These are phyloP conservation scores for Byssochlamys sp. DNA, from an alignment of 2,329 filamentous ascomycete species.

Conservation along the genomic window DNA sequence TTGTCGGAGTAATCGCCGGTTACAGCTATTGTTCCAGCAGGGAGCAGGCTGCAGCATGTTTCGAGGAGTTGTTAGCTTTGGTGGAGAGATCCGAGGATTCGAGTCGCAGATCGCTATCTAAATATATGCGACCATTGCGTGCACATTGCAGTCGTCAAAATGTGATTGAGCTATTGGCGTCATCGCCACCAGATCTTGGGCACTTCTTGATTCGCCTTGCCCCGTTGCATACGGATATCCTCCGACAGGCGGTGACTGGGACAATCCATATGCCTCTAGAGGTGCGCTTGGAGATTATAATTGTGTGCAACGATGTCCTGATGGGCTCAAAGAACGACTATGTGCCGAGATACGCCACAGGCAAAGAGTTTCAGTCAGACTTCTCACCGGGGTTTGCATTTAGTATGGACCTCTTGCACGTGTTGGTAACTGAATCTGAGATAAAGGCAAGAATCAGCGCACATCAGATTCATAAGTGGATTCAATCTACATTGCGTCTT, in stretches of 20 bases:
- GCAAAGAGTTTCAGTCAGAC: not conserved
- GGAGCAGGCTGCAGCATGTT: not conserved
- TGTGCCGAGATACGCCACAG: not conserved
- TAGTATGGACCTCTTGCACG: not conserved
- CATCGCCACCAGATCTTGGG: not conserved
- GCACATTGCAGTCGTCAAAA: not conserved
- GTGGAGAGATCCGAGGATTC: not conserved
- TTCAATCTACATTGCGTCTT: not conserved
- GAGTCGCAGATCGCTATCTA: not conserved
- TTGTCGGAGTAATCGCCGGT: not conserved
- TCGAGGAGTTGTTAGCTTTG: not conserved
- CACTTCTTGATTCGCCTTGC: not conserved
- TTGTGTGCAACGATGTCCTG: not conserved
- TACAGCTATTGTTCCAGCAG: not conserved
- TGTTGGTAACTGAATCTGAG: not conserved
- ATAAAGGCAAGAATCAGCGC: not conserved
- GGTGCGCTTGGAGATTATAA: not conserved
- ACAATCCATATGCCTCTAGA: not conserved
- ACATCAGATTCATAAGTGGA: not conserved
- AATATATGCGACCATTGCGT: not conserved
- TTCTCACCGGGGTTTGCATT: not conserved
- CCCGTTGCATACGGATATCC: not conserved
- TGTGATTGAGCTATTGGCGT: not conserved
- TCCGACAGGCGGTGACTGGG: not conserved
- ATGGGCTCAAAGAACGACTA: not conserved